phyloP scores from a whole-genome alignment of 352 stramenopile genomes.

The Pythium diclinum region DNA sequence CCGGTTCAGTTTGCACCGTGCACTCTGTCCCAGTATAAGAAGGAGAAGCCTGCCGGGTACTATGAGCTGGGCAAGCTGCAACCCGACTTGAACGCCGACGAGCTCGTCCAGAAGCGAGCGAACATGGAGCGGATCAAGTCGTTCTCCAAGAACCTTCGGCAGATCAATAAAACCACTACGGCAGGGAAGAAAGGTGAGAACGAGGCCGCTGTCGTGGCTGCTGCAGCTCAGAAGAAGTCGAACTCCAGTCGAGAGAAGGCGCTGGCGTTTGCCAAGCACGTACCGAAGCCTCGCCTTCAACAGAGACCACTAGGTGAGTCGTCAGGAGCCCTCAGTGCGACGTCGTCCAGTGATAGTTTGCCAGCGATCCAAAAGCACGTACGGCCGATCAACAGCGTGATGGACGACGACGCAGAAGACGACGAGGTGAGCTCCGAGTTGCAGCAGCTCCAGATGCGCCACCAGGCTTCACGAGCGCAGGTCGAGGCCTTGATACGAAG shows the following conservation, averaged over 20 bases:
- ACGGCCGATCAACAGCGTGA: constrained; percentile 46
- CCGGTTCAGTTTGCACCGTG: constrained; percentile 79
- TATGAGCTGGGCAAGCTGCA: constrained; percentile 88
- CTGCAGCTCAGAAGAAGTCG: constrained; percentile 33
- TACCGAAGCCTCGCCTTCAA: constrained; percentile 59
- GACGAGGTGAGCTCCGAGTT: constrained; percentile 63
- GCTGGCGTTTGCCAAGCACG: constrained; percentile 74
- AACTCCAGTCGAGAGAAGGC: constrained; percentile 70
- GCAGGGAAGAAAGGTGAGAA: constrained; percentile 32
- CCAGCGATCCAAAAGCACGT: constrained; percentile 25
- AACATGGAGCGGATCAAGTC: constrained; percentile 79
- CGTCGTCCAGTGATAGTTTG: constrained; percentile 22
- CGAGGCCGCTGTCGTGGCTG: constrained; percentile 6
- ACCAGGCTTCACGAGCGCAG: constrained; percentile 68
- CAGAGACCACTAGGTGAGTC: constrained; percentile 28
- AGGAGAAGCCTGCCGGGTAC: constrained; percentile 81
- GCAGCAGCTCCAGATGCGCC: constrained; percentile 61
- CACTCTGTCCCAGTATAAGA: constrained; percentile 85
- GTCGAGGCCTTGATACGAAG: constrained; percentile 62
- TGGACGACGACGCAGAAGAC: constrained; percentile 59
- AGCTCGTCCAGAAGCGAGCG: constrained; percentile 75
- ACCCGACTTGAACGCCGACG: constrained; percentile 78
- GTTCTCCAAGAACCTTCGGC: constrained; percentile 76
- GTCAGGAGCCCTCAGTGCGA: constrained; percentile 7
- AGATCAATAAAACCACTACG: constrained; percentile 62